Evolutionary conservation across 2,329 filamentous ascomycete genomes (phyloP).

Genomic region (Botrytis aclada): DNA sequence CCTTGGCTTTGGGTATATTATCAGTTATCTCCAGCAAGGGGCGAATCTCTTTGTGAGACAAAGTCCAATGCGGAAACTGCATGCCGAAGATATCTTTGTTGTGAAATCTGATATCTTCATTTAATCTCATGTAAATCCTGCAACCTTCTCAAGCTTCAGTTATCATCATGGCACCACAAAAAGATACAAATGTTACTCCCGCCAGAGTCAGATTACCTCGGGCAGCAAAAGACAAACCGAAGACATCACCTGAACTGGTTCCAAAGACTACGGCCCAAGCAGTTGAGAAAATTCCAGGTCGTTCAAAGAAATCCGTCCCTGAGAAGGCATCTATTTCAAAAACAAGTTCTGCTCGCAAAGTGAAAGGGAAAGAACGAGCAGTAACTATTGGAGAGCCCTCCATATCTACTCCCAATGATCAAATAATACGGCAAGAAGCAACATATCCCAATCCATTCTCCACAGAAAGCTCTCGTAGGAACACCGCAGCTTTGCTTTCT

Average conservation of each 20-base stretch:
- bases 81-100: conserved; percentile 18
- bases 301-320: background rate
- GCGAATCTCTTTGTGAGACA: conserved; percentile 15
- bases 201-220: conserved; percentile 1
- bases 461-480: conserved; percentile 6
- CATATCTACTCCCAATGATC: background rate
- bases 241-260: background rate
- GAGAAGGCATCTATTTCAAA: background rate
- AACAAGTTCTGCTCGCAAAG: background rate
- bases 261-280: conserved; percentile 4
- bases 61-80: conserved; percentile 5
- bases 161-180: conserved; percentile 4
- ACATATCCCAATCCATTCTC: conserved; percentile 13
- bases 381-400: background rate
- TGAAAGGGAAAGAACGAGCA: background rate
- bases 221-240: conserved; percentile 6
- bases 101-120: background rate
- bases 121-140: background rate
- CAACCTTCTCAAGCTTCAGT: background rate
- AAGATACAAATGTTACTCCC: background rate
- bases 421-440: conserved; percentile 20
- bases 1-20: background rate
- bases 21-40: background rate
- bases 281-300: background rate
- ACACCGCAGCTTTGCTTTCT: conserved; percentile 10